These are phyloP conservation scores for Colletotrichum sp. DNA, from an alignment of 2,329 filamentous ascomycete species.

Conservation along the genomic window DNA sequence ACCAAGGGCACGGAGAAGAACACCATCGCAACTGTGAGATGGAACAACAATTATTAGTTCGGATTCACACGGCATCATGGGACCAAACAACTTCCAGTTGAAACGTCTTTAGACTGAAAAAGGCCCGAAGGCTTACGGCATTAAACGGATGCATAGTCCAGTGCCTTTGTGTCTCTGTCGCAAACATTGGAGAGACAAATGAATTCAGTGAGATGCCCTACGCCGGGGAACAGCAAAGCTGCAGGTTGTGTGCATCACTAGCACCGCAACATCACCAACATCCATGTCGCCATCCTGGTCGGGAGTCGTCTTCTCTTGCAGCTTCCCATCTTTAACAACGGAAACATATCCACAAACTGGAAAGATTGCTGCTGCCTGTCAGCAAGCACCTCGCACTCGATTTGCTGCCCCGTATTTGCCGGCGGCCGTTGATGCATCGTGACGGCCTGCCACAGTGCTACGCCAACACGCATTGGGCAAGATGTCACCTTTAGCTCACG, in stretches of 20 bases:
- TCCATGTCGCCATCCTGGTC: not conserved
- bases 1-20: not conserved
- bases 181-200: not conserved
- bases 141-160: not conserved
- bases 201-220: not conserved
- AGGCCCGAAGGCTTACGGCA: not conserved
- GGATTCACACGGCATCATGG: not conserved
- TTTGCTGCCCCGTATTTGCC: not conserved
- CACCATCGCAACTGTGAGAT: not conserved
- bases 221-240: not conserved
- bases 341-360: not conserved
- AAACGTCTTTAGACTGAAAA: not conserved
- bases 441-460: not conserved
- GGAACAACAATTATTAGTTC: not conserved
- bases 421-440: not conserved
- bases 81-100: not conserved
- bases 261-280: not conserved
- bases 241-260: not conserved
- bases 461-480: not conserved
- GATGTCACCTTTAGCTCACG: not conserved
- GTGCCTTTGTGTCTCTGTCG: not conserved
- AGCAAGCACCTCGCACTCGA: not conserved
- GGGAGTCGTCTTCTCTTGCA: not conserved
- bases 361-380: not conserved
- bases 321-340: not conserved